phyloP scores from a whole-genome alignment of 225 moss, liverwort and hornwort genomes.

The Bryum argenteum region DNA sequence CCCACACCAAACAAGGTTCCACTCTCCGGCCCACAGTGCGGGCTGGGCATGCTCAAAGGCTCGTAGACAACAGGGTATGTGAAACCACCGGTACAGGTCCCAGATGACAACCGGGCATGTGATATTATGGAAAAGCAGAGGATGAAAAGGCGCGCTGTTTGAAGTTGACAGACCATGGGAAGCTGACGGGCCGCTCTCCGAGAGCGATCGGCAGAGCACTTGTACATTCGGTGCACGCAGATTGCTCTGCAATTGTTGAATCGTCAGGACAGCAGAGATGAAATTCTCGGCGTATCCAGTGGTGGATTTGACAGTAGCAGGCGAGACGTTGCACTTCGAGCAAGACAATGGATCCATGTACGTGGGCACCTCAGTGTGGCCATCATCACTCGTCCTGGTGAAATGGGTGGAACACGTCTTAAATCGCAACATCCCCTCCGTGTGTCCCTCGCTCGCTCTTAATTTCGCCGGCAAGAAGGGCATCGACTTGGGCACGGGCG shows the following conservation, averaged over 20 bases:
- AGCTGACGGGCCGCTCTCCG: background rate
- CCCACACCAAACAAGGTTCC: too few species aligned
- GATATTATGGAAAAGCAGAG: too few species aligned
- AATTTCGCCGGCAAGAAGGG: slow-evolving; percentile 49
- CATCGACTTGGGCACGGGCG: slow-evolving; percentile 77
- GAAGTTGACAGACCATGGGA: too few species aligned
- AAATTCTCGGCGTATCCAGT: slow-evolving; percentile 74
- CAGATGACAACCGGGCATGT: too few species aligned
- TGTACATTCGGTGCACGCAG: background rate
- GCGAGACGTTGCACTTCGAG: slow-evolving; percentile 74
- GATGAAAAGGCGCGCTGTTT: too few species aligned
- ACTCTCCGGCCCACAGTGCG: too few species aligned
- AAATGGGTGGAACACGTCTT: slow-evolving; percentile 69
- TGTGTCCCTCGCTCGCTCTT: slow-evolving; percentile 32
- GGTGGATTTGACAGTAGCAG: slow-evolving; percentile 68
- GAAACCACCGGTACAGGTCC: too few species aligned
- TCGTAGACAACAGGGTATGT: too few species aligned
- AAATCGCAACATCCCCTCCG: slow-evolving; percentile 29
- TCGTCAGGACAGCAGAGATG: slow-evolving; percentile 28
- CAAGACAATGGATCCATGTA: slow-evolving; percentile 91
- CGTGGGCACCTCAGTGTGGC: slow-evolving; percentile 84
- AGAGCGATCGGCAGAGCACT: background rate
- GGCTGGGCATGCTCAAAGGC: too few species aligned
- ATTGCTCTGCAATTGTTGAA: background rate
- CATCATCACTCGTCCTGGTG: slow-evolving; percentile 69